A percentile compares a stretch with the other conserved stretches of the same genome.
phyloP scores from a whole-genome alignment of 208 protist species.

The Kentomonas sorsogonicus region DNA sequence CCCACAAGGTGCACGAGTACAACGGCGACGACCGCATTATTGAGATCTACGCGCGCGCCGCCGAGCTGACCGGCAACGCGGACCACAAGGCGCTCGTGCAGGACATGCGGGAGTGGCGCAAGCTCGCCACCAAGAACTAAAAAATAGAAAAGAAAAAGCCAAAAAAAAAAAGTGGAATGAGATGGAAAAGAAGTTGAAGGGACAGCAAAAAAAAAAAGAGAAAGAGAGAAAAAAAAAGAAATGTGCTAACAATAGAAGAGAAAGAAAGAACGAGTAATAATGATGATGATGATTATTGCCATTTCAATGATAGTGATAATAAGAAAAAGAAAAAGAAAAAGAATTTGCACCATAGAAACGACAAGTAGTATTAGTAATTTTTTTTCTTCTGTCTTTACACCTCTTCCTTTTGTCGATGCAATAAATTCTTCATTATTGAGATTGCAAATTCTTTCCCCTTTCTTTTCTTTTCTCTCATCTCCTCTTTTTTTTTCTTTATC shows the following conservation, averaged over 20 bases:
- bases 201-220: not conserved
- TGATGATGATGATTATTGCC: too few relatives aligned
- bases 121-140: slow-evolving; percentile 60
- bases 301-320: too few relatives aligned
- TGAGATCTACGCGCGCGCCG: slow-evolving; percentile 79
- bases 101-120: slow-evolving; percentile 71
- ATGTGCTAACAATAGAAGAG: not conserved
- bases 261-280: too few relatives aligned
- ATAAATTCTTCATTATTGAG: not conserved
- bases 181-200: not conserved
- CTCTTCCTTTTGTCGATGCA: not conserved
- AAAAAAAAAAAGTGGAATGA: slow-evolving; percentile 9
- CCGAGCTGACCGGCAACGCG: slow-evolving; percentile 69
- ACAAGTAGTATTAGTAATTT: too few relatives aligned
- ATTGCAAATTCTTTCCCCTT: slow-evolving; percentile 9
- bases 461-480: slow-evolving; percentile 13
- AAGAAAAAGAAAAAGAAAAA: too few relatives aligned
- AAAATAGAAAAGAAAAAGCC: not conserved
- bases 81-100: slow-evolving; percentile 68
- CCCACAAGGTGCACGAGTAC: slow-evolving; percentile 79
- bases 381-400: slow-evolving; percentile 4
- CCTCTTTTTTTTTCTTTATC: slow-evolving; percentile 19
- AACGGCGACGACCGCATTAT: slow-evolving; percentile 83
- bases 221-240: slow-evolving; percentile 1
- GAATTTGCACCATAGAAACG: too few relatives aligned